Conservation (phyloP, 1,284 basidiomycete genomes). For the Amylostereum chailletii region DNA sequence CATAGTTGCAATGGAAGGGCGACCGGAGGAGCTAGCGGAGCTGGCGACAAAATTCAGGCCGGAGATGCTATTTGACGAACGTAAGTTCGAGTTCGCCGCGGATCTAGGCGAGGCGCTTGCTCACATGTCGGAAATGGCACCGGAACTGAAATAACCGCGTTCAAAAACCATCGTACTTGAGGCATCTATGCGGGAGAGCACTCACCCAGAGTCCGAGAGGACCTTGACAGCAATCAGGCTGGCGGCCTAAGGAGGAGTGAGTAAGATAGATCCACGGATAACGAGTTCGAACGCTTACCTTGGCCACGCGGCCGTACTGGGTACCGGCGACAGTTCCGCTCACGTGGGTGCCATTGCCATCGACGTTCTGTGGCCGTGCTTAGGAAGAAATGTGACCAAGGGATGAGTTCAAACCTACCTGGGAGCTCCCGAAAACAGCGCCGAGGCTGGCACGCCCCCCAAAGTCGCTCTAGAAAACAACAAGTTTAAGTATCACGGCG, state of each 20-base stretch:
- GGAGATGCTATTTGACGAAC: slow-evolving; percentile 33
- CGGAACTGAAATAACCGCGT: slow-evolving; percentile 39
- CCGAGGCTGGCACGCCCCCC: slow-evolving; percentile 65
- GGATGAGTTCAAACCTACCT: slow-evolving; percentile 6
- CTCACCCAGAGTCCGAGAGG: slow-evolving; percentile 49
- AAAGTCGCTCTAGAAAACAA: slow-evolving; percentile 37
- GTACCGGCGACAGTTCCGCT: slow-evolving; percentile 43
- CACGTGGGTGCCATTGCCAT: slow-evolving; percentile 47
- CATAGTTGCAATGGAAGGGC: slow-evolving; percentile 64
- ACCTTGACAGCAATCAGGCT: slow-evolving; percentile 70
- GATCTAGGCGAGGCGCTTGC: not conserved
- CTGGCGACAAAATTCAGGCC: slow-evolving; percentile 32
- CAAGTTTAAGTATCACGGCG: too few relatives aligned
- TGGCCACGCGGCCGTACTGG: slow-evolving; percentile 67
- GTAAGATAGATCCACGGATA: not conserved
- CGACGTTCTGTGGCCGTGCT: slow-evolving; percentile 37
- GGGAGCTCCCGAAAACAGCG: slow-evolving; percentile 31
- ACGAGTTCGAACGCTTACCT: slow-evolving; percentile 18
- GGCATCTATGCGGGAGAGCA: slow-evolving; percentile 35
- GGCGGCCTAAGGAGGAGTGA: slow-evolving; percentile 25
- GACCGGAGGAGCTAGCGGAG: slow-evolving; percentile 36
- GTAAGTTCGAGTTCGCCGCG: not conserved
- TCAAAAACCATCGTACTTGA: slow-evolving; percentile 22
- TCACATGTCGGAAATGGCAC: slow-evolving; percentile 15
- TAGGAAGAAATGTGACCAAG: slow-evolving; percentile 14